These are phyloP conservation scores for Backusella australiensis DNA, from an alignment of 192 early-diverging fungal genomes.

Conservation along the genomic window DNA sequence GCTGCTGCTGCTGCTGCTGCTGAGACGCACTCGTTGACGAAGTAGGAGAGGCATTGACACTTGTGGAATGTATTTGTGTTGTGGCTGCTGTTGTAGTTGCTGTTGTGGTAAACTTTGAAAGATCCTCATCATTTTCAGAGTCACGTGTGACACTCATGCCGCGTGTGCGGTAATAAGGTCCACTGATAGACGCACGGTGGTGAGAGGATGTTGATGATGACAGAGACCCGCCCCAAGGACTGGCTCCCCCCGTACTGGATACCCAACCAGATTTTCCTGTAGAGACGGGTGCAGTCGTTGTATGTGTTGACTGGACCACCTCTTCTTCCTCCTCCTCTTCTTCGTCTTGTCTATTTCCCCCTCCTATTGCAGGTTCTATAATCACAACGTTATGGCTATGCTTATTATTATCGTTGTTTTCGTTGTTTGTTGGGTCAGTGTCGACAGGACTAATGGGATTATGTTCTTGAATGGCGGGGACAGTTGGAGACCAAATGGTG, in stretches of 20 bases:
- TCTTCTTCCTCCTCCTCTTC: neutral
- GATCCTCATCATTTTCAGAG: slow-evolving; percentile 22
- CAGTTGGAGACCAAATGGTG: neutral
- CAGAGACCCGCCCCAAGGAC: slow-evolving; percentile 22
- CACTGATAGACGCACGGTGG: slow-evolving; percentile 32
- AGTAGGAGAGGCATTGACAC: neutral
- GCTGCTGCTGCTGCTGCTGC: neutral
- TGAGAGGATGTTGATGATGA: slow-evolving; percentile 24
- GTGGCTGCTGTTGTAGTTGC: neutral
- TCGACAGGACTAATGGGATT: neutral
- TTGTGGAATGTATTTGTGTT: neutral
- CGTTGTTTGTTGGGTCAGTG: neutral
- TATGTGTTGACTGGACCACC: neutral
- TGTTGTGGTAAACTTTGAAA: neutral
- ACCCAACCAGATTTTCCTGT: slow-evolving; percentile 28
- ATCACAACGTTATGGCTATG: neutral
- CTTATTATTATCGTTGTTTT: neutral
- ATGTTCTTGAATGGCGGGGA: neutral
- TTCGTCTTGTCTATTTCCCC: neutral
- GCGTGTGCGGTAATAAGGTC: slow-evolving; percentile 35
- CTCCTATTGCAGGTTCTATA: neutral
- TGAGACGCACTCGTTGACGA: neutral
- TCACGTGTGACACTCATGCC: slow-evolving; percentile 31
- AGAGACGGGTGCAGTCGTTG: slow-evolving; percentile 8
- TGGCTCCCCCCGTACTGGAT: slow-evolving; percentile 22